phyloP scores from a whole-genome alignment of 23 red algal genomes.

The Gracilaria caudata region DNA sequence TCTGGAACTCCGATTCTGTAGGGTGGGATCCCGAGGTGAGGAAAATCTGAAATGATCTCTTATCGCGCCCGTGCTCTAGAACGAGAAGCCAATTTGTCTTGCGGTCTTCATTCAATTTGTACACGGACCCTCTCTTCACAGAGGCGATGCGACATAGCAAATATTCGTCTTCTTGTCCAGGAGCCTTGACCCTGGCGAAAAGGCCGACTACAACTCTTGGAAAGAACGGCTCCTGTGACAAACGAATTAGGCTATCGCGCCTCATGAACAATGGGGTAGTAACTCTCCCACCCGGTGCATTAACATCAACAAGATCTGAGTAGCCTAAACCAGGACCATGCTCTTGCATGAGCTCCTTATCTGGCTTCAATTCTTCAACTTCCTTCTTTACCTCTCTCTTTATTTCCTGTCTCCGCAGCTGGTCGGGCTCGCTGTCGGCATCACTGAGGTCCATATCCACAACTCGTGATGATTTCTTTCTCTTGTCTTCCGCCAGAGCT shows the following conservation, averaged over 20 bases:
- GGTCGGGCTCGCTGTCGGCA: conserved; percentile 60
- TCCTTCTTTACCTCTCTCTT: conserved; percentile 27
- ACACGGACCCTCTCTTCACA: conserved; percentile 42
- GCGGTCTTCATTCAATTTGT: conserved; percentile 28
- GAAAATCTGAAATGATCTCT: conserved; percentile 39
- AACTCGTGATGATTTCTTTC: conserved; percentile 32
- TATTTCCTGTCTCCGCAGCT: neutral
- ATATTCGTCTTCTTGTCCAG: conserved; percentile 31
- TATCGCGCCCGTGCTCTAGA: conserved; percentile 32
- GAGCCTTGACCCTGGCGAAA: conserved; percentile 49
- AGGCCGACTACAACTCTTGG: conserved; percentile 46
- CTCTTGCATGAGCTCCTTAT: conserved; percentile 27
- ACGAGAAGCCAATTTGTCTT: conserved; percentile 54
- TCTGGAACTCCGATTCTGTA: conserved; percentile 50
- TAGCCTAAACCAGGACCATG: conserved; percentile 49
- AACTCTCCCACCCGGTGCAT: neutral
- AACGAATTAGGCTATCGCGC: conserved; percentile 44
- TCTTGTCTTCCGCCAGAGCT: conserved; percentile 60
- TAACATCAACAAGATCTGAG: conserved; percentile 42
- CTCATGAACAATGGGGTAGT: conserved; percentile 61
- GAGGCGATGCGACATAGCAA: conserved; percentile 58
- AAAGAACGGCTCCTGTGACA: conserved; percentile 59
- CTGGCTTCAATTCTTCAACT: conserved; percentile 15
- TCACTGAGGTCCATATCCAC: conserved; percentile 57
- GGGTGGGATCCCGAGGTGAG: conserved; percentile 40